Percentiles rank a stretch among this genome's conserved stretches.
These are phyloP conservation scores for Clitopilus passeckerianus DNA, from an alignment of 768 basidiomycete species.

Conservation along the genomic window DNA sequence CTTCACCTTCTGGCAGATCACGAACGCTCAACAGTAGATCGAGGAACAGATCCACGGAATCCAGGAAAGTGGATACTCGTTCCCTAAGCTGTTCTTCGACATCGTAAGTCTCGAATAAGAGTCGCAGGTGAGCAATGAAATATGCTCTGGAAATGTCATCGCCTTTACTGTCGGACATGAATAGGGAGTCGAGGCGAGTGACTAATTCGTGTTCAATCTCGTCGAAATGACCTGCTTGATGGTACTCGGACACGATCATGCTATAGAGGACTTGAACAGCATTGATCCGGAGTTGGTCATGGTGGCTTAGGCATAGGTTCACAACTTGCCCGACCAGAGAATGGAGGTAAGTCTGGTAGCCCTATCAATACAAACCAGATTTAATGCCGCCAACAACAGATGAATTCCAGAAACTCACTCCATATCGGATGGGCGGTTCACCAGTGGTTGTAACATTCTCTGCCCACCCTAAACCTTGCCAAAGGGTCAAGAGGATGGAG, in stretches of 20 bases:
- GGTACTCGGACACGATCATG: constrained; percentile 93
- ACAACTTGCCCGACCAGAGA: constrained; percentile 87
- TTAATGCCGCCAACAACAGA: neutral
- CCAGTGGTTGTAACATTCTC: constrained; percentile 48
- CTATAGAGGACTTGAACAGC: constrained; percentile 91
- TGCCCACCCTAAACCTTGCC: constrained; percentile 83
- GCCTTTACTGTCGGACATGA: constrained; percentile 90
- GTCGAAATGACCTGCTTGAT: constrained; percentile 79
- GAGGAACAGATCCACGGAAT: constrained; percentile 89
- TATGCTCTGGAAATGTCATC: constrained; percentile 90
- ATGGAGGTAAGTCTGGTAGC: constrained; percentile 81
- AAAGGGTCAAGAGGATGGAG: constrained; percentile 68
- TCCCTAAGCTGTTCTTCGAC: constrained; percentile 78
- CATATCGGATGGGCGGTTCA: constrained; percentile 58
- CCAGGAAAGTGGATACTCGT: constrained; percentile 77
- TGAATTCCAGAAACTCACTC: constrained; percentile 40
- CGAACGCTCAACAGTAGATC: constrained; percentile 85
- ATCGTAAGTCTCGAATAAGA: constrained; percentile 80
- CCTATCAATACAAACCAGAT: constrained; percentile 34
- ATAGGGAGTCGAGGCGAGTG: constrained; percentile 83
- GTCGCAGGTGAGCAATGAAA: constrained; percentile 86
- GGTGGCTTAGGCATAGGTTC: constrained; percentile 89
- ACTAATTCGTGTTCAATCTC: constrained; percentile 91
- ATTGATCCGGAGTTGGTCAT: constrained; percentile 85
- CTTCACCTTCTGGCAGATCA: constrained; percentile 87